phyloP scores from a whole-genome alignment of 495 filamentous ascomycete genomes.

The Penicillium verhagenii region DNA sequence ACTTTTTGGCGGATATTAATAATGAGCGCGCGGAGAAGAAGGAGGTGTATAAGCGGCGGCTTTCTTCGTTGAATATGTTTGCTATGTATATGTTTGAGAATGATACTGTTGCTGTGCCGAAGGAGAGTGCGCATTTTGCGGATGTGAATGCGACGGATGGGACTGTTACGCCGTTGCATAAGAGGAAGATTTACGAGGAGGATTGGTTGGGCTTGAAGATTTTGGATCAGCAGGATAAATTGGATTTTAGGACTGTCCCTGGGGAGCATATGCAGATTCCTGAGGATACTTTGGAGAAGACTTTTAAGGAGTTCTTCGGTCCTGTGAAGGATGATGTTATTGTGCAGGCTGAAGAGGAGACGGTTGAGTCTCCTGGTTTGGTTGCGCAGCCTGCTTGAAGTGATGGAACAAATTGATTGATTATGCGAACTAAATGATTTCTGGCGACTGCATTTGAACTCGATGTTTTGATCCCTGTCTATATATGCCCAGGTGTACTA shows the following conservation, averaged over 20 bases:
- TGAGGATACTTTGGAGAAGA: slow-evolving; percentile 61
- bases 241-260: slow-evolving; percentile 67
- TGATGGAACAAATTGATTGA: no score
- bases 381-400: slow-evolving; percentile 18
- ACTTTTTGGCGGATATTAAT: slow-evolving; percentile 98
- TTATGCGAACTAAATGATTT: no score
- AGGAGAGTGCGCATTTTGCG: slow-evolving; percentile 88
- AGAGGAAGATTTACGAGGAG: slow-evolving; percentile 78
- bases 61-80: slow-evolving; percentile 70
- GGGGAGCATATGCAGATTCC: slow-evolving; percentile 84
- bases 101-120: slow-evolving; percentile 83
- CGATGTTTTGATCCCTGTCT: no score
- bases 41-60: slow-evolving; percentile 65
- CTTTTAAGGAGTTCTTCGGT: slow-evolving; percentile 71
- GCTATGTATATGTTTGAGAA: slow-evolving; percentile 89
- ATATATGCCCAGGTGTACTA: no score
- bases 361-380: slow-evolving; percentile 10
- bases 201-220: slow-evolving; percentile 90
- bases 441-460: no score
- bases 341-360: not conserved
- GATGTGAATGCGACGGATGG: slow-evolving; percentile 71
- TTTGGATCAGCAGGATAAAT: slow-evolving; percentile 74
- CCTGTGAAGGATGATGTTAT: slow-evolving; percentile 25
- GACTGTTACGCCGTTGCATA: slow-evolving; percentile 62
- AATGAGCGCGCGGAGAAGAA: slow-evolving; percentile 84